Evolutionary conservation across 1,284 basidiomycete species (phyloP).

Genomic region (Irpex sp.): DNA sequence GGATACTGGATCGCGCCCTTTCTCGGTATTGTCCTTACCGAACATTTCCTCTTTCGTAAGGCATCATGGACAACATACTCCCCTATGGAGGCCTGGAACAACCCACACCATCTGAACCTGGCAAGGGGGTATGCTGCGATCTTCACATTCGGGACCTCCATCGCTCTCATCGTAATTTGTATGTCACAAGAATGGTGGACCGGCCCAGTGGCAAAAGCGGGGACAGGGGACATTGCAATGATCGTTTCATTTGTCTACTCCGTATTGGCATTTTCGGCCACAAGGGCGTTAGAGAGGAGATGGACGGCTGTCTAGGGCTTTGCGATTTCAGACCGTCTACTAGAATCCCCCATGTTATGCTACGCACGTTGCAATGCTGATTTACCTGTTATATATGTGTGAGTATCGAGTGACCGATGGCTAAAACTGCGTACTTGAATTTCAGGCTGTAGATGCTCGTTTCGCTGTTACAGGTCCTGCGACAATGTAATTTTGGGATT

Average conservation of each 20-base stretch:
- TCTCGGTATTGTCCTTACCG: constrained; percentile 48
- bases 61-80: constrained; percentile 30
- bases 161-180: constrained; percentile 50
- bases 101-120: constrained; percentile 30
- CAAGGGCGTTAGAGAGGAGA: constrained; percentile 37
- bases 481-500: too few species aligned
- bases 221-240: constrained; percentile 58
- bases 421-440: too few species aligned
- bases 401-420: too few species aligned
- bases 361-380: too few species aligned
- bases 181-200: constrained; percentile 61
- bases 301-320: constrained; percentile 8
- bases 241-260: constrained; percentile 44
- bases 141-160: constrained; percentile 41
- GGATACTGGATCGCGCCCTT: constrained; percentile 63
- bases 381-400: too few species aligned
- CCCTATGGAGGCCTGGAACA: constrained; percentile 37
- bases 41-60: constrained; percentile 55
- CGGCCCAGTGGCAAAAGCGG: constrained; percentile 40
- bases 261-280: constrained; percentile 33
- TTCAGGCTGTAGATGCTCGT: too few species aligned
- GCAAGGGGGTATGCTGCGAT: constrained; percentile 46
- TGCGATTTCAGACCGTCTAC: too few species aligned
- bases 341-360: too few species aligned
- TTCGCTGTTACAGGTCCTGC: too few species aligned